These are phyloP conservation scores for Globisporangium barbulae DNA, from an alignment of 352 stramenopile genomes.

Conservation along the genomic window DNA sequence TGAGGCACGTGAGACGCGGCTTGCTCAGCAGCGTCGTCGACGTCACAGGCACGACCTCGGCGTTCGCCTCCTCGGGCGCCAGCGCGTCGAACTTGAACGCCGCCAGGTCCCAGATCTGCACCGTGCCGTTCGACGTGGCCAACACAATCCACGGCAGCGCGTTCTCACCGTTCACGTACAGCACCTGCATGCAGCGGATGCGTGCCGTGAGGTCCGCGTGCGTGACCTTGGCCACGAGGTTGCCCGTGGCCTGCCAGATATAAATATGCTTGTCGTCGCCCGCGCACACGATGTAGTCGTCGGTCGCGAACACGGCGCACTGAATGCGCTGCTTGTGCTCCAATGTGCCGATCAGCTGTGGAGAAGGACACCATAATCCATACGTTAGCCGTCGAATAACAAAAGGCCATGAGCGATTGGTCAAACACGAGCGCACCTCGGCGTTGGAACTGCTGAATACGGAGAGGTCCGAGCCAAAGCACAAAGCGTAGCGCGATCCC, in stretches of 20 bases:
- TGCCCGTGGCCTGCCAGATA: conserved; percentile 72
- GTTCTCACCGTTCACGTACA: conserved; percentile 59
- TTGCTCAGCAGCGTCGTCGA: conserved; percentile 71
- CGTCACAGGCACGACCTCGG: conserved; percentile 42
- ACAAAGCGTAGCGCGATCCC: conserved; percentile 63
- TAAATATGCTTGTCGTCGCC: conserved; percentile 83
- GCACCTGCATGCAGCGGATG: conserved; percentile 72
- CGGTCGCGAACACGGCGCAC: conserved; percentile 66
- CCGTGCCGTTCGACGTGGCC: conserved; percentile 65
- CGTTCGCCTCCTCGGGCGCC: conserved; percentile 57
- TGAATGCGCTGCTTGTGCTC: conserved; percentile 76
- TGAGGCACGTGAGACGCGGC: conserved; percentile 72
- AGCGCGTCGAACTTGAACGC: conserved; percentile 51
- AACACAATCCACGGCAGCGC: conserved; percentile 67
- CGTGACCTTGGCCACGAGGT: conserved; percentile 62
- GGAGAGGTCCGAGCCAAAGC: conserved; percentile 69
- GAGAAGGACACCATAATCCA: not conserved
- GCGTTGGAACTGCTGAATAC: conserved; percentile 77
- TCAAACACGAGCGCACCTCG: conserved; percentile 30
- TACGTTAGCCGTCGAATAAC: not conserved
- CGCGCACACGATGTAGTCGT: conserved; percentile 73
- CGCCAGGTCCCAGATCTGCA: conserved; percentile 81
- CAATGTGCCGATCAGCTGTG: conserved; percentile 56
- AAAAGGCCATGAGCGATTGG: not conserved
- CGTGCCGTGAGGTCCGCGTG: conserved; percentile 60